Evolutionary conservation across 2,329 filamentous ascomycete genomes (phyloP).

Genomic region (Pyricularia pennisetigena): DNA sequence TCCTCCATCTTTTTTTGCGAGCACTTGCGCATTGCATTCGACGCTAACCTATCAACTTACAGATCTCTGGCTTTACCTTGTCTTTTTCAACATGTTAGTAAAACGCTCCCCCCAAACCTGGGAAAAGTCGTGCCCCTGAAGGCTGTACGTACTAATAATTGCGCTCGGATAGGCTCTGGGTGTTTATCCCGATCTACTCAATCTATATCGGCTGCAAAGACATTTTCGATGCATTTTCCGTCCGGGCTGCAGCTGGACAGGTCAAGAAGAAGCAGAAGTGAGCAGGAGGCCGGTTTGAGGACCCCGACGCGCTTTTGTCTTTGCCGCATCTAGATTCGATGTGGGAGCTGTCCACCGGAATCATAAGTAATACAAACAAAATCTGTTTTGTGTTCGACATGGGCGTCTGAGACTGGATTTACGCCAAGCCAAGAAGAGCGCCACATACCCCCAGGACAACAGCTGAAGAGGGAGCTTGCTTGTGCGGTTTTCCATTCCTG

Average conservation of each 20-base stretch:
- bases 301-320: neutral
- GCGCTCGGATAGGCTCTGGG: conserved; percentile 36
- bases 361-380: neutral
- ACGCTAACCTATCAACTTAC: neutral
- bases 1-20: neutral
- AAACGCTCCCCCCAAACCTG: neutral
- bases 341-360: neutral
- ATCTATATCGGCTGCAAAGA: conserved; percentile 45
- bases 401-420: neutral
- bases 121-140: neutral
- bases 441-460: neutral
- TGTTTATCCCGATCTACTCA: conserved; percentile 50
- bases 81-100: conserved; percentile 52
- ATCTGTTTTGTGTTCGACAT: neutral
- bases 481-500: neutral
- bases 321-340: neutral
- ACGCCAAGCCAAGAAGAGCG: neutral
- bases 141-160: neutral
- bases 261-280: conserved; percentile 22
- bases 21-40: neutral
- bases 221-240: conserved; percentile 42
- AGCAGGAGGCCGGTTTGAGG: neutral
- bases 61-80: conserved; percentile 53
- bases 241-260: conserved; percentile 20
- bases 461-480: neutral